Percentiles rank a stretch among this genome's conserved stretches.
phyloP scores from a whole-genome alignment of 495 filamentous ascomycete species.

The Tuber brumale region DNA sequence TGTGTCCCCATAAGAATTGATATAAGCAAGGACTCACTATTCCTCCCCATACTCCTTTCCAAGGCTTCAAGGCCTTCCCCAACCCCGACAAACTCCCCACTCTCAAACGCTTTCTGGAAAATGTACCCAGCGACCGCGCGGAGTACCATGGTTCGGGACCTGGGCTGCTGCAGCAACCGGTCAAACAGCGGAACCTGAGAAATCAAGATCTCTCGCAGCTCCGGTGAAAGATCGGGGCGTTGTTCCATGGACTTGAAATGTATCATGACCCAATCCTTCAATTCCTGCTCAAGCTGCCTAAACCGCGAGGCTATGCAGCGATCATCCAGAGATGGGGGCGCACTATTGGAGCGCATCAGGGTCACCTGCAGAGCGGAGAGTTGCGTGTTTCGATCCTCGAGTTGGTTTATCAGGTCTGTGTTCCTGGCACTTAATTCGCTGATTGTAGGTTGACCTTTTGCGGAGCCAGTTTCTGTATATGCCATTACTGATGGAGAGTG shows the following conservation, averaged over 20 bases:
- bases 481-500: not conserved
- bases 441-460: not conserved
- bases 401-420: not conserved
- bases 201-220: constrained; percentile 1
- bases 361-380: not conserved
- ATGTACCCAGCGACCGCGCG: not conserved
- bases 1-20: not conserved
- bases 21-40: not conserved
- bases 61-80: not conserved
- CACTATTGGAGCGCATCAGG: not conserved
- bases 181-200: not conserved
- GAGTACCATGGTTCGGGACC: not conserved
- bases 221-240: not conserved
- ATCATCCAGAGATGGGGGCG: constrained; percentile 9
- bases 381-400: not conserved
- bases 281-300: constrained; percentile 6
- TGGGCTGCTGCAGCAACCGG: not conserved
- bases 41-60: not conserved
- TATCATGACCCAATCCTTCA: constrained; percentile 11
- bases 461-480: not conserved
- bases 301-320: constrained; percentile 8
- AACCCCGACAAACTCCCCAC: not conserved
- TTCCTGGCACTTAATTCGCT: not conserved
- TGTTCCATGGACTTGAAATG: not conserved
- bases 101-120: not conserved